These are phyloP conservation scores for Amylostereum areolatum DNA, from an alignment of 1,284 basidiomycete species.

Conservation along the genomic window DNA sequence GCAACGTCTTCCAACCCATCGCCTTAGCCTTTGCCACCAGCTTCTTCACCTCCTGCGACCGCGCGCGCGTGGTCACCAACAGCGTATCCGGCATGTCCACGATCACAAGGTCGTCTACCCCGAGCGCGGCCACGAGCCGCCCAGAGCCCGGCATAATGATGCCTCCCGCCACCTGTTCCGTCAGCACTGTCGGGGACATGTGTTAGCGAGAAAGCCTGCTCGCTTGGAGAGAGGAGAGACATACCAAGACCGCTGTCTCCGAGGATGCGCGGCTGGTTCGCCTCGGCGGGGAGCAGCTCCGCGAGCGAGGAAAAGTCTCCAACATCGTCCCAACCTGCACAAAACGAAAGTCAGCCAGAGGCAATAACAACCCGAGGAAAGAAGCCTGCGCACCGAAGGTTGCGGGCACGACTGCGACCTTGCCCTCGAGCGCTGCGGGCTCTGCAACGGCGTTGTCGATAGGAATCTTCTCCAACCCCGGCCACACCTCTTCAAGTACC, in stretches of 20 bases:
- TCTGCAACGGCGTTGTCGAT: slow-evolving; percentile 88
- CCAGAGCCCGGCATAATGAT: slow-evolving; percentile 84
- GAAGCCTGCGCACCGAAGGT: slow-evolving; percentile 60
- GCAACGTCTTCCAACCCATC: slow-evolving; percentile 62
- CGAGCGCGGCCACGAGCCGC: slow-evolving; percentile 70
- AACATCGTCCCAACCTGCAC: slow-evolving; percentile 79
- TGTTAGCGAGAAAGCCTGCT: neutral
- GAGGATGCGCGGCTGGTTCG: slow-evolving; percentile 73
- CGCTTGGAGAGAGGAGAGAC: slow-evolving; percentile 4
- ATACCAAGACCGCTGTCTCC: slow-evolving; percentile 64
- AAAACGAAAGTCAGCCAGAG: neutral
- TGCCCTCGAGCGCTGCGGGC: slow-evolving; percentile 67
- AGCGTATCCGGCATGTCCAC: slow-evolving; percentile 84
- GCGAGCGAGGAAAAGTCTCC: slow-evolving; percentile 82
- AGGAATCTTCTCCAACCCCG: slow-evolving; percentile 68
- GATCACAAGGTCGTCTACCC: slow-evolving; percentile 80
- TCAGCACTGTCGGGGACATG: slow-evolving; percentile 47
- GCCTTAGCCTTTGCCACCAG: slow-evolving; percentile 73
- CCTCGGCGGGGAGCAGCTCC: slow-evolving; percentile 73
- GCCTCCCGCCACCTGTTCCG: slow-evolving; percentile 79
- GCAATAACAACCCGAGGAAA: neutral
- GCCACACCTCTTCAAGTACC: slow-evolving; percentile 26
- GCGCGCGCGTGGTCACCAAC: slow-evolving; percentile 77
- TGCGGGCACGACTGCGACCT: slow-evolving; percentile 78
- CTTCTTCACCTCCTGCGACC: slow-evolving; percentile 80